Conservation (phyloP, 306 rosid species). For the Macrotyloma uniflorum region DNA sequence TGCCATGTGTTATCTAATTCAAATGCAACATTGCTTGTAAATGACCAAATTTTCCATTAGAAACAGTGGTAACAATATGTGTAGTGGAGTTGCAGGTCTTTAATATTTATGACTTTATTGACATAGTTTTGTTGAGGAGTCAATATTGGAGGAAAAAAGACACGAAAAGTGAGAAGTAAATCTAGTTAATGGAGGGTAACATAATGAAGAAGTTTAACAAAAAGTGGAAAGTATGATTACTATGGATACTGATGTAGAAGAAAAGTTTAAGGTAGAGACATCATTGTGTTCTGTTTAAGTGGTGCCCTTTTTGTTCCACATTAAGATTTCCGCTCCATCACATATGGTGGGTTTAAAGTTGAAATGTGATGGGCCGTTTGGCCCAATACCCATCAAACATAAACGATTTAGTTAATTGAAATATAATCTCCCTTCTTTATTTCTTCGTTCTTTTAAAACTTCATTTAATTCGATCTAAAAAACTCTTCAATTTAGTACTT, state of each 20-base stretch:
- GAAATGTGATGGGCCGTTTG: not conserved
- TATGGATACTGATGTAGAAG: slow-evolving; percentile 6
- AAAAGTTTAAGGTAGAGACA: slow-evolving; percentile 24
- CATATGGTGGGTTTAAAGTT: slow-evolving; percentile 13
- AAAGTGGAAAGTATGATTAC: slow-evolving; percentile 26
- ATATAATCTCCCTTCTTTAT: no score
- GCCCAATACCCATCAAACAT: no score
- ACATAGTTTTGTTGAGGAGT: not conserved
- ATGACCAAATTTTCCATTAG: not conserved
- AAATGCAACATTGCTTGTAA: not conserved
- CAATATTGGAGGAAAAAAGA: not conserved
- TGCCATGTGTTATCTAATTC: not conserved
- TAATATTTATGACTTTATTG: not conserved
- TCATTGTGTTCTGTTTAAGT: slow-evolving; percentile 39
- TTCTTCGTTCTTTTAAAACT: no score
- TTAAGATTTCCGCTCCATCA: slow-evolving; percentile 12
- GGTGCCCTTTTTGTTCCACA: slow-evolving; percentile 37
- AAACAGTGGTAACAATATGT: not conserved
- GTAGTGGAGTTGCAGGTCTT: not conserved
- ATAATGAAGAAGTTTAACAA: slow-evolving; percentile 11
- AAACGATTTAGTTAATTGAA: no score
- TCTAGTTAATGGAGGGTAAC: slow-evolving; percentile 16
- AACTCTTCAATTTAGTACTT: no score
- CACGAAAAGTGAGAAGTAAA: not conserved
- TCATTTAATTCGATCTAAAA: no score